These are phyloP conservation scores for Ophiostoma piceae DNA, from an alignment of 2,329 filamentous ascomycete species.

Conservation along the genomic window DNA sequence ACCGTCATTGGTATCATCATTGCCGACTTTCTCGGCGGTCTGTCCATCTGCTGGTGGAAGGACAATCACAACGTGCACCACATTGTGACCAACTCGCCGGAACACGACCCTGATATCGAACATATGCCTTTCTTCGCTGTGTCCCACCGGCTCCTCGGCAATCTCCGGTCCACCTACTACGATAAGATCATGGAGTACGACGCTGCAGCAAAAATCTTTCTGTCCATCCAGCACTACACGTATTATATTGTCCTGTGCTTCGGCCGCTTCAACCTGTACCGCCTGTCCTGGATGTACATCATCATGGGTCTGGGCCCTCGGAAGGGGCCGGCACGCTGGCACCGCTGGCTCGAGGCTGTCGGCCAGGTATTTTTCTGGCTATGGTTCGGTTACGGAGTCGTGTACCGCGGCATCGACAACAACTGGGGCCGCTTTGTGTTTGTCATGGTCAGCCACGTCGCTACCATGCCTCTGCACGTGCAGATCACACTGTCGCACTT, in stretches of 20 bases:
- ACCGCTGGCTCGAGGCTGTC: conserved; percentile 70
- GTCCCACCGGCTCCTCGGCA: conserved; percentile 71
- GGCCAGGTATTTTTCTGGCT: conserved; percentile 79
- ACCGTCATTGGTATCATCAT: conserved; percentile 83
- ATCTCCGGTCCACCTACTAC: conserved; percentile 75
- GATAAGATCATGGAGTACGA: conserved; percentile 76
- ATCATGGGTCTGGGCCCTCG: conserved; percentile 63
- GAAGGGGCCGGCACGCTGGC: conserved; percentile 76
- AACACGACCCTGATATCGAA: conserved; percentile 93
- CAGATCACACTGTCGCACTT: conserved; percentile 92
- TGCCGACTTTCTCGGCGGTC: conserved; percentile 80
- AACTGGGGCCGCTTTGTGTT: conserved; percentile 66
- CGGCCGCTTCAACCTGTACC: conserved; percentile 82
- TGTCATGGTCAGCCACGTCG: conserved; percentile 72
- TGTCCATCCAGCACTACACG: conserved; percentile 71
- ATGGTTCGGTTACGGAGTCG: conserved; percentile 77
- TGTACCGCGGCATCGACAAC: conserved; percentile 68
- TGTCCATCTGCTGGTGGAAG: conserved; percentile 97
- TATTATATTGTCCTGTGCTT: conserved; percentile 79
- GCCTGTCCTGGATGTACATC: conserved; percentile 73
- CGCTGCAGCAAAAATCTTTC: conserved; percentile 60
- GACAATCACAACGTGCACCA: conserved; percentile 94
- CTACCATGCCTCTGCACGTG: conserved; percentile 75
- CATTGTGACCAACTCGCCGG: conserved; percentile 89
- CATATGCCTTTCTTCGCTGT: conserved; percentile 86